phyloP scores from a whole-genome alignment of 192 early-diverging fungal genomes.

The Coemansia sp. region DNA sequence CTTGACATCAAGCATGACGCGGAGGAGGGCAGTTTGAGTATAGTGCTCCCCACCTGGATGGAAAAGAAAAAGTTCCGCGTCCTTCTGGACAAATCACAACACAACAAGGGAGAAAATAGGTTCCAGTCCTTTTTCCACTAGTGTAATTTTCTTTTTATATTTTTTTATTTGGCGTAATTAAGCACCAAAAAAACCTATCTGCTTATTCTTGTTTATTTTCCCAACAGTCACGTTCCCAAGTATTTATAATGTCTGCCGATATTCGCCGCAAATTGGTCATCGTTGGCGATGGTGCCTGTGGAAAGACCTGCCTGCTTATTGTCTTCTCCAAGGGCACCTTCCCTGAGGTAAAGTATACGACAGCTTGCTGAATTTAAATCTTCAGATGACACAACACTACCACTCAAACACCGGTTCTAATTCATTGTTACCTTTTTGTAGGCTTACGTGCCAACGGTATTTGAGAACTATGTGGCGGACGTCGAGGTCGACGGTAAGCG shows the following conservation, averaged over 20 bases:
- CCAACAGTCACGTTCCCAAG: not conserved
- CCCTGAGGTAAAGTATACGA: slow-evolving; percentile 50
- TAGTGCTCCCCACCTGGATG: not conserved
- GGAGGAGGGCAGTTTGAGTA: not conserved
- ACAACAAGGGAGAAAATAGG: not conserved
- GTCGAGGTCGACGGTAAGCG: slow-evolving; percentile 83
- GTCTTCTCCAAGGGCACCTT: slow-evolving; percentile 81
- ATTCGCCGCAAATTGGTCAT: slow-evolving; percentile 69
- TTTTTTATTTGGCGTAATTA: too few relatives aligned
- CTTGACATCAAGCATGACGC: not conserved
- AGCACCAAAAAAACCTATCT: too few relatives aligned
- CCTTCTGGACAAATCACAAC: not conserved
- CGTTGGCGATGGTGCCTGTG: slow-evolving; percentile 87
- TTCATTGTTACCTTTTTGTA: slow-evolving; percentile 6
- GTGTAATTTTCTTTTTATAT: slow-evolving; percentile 4
- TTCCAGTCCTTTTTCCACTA: not conserved
- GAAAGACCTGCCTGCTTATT: slow-evolving; percentile 85
- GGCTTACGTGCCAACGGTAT: slow-evolving; percentile 90
- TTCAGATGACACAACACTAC: not conserved
- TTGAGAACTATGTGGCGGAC: slow-evolving; percentile 93
- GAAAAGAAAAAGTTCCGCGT: slow-evolving; percentile 5
- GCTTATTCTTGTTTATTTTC: not conserved
- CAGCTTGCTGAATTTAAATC: not conserved
- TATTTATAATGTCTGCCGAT: not conserved
- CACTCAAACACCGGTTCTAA: not conserved